Base-by-base conservation (phyloP, 257 asterid species). In the Solanum stenotomum region DNA sequence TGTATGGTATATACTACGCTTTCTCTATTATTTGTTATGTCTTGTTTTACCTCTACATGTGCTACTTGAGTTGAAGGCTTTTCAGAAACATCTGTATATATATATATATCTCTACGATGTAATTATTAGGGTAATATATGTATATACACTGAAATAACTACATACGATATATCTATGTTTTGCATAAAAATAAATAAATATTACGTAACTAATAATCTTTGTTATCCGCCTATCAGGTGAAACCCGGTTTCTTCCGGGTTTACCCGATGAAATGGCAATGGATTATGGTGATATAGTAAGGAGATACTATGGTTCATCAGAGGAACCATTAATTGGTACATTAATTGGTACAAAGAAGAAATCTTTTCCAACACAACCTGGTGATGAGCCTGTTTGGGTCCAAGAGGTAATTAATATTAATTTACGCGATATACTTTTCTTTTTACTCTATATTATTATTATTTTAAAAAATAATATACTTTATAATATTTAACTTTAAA, bases 211-310 rank as follows among this genome's bases (percentile, higher is more conserved):
- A n/a, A 2, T n/a, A 63, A 10, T 63, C 0, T 10, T 1, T 0
- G 16, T n/a, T 1, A 63, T 23, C 2, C 0, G 0, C 2, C 7
- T 29, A 31, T 0, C n/a, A 42, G 84, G 91, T 11, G 94, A 91
- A 91, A 91, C 87, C 87, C 92, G 93, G 1, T 4, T 84, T 0
- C 15, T 94, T 22, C 33, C 93, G 35, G 95, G 90, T 78, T 88
- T 96, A 74, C 98, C 97, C 7, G 94, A 90, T 23, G 86, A 90
- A 72, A 88, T 96, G 93, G 92, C 89, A 33, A 46, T 94, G 31
- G 88, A 63, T 72, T 89, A 90, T 79, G 84, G 88, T 42, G 98
- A 96, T 71, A 81, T 90, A 40, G 61, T 77, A 2, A 91, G 94
- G 49, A 87, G 88, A 44, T 89, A 89, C 10, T 67, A 67, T 5